Evolutionary conservation across 495 filamentous ascomycete genomes (phyloP), one percentile per base, ranked within the genome.

Genomic region (Lepidopterella palustris): DNA sequence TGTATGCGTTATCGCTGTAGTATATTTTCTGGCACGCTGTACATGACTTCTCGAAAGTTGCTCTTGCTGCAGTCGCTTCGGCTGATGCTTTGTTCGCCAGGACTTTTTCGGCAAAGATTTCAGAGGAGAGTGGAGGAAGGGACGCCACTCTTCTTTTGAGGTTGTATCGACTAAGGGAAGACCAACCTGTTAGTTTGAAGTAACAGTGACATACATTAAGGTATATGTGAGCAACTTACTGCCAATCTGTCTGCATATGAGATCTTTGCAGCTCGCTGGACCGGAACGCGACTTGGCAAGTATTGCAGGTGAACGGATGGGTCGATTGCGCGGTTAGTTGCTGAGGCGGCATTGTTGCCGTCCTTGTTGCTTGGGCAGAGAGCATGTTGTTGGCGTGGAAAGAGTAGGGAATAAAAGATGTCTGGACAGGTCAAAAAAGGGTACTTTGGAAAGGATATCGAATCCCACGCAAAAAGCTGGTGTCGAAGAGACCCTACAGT

Each of bases 211-310:
- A 55, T 15, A 23, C 18, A 50, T n/a, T n/a, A n/a, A n/a, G n/a
- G 40, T 25, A 29, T 21, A 2, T 4, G 15, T 10, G 23, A 3
- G 13, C 5, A 10, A 84, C 90, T 72, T 83, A 96, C 92, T 97
- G 92, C 92, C 93, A 98, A 73, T 98, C 93, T 65, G 83, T 90
- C 67, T 91, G 90, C 91, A 97, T 97, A 69, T 98, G 93, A 47
- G 83, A 85, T 63, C 91, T 83, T 73, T 98, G 93, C n/a, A 90
- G 82, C 71, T 97, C 92, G 70, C 86, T 87, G 70, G 87, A 87
- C 66, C 92, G 86, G 76, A 97, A 97, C 28, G 93, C 93, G 58
- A 98, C 91, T 65, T 96, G 90, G 66, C 93, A 98, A 28, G 92
- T 89, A 76, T 98, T 98, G 81, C 93, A 98, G 45, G 93, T 96